These are phyloP conservation scores for Beauveria rudraprayagi DNA, from an alignment of 2,329 filamentous ascomycete genomes.

Conservation along the genomic window DNA sequence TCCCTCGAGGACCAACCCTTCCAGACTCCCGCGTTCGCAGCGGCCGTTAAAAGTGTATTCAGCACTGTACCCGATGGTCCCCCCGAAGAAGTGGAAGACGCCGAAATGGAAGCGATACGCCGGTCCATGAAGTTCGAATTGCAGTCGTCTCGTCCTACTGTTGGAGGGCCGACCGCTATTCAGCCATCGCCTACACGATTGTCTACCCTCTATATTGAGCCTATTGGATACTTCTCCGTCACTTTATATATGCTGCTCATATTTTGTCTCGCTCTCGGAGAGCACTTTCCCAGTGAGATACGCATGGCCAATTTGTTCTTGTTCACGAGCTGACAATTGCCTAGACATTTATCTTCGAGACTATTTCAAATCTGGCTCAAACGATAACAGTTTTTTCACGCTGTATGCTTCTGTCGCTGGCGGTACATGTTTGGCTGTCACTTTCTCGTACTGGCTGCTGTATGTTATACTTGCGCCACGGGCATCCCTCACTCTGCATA, in stretches of 20 bases:
- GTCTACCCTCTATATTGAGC: not conserved
- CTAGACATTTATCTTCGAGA: not conserved
- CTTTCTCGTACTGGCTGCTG: not conserved
- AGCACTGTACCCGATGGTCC: not conserved
- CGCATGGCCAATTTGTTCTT: not conserved
- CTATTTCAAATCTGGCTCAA: not conserved
- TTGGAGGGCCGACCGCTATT: not conserved
- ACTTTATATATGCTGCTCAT: not conserved
- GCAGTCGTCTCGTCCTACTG: not conserved
- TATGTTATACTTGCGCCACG: slow-evolving; percentile 1
- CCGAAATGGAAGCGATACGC: not conserved
- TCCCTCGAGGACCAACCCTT: slow-evolving; percentile 2
- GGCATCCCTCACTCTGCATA: slow-evolving; percentile 1
- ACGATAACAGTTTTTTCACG: not conserved
- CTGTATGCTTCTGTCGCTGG: not conserved
- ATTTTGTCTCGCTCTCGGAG: slow-evolving; percentile 1
- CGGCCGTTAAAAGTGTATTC: not conserved
- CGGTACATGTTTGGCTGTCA: not conserved
- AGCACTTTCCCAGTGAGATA: slow-evolving; percentile 1
- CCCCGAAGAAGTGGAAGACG: slow-evolving; percentile 4
- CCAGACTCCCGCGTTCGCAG: not conserved
- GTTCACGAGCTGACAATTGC: not conserved
- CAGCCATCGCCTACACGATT: not conserved
- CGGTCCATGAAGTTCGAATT: slow-evolving; percentile 2
- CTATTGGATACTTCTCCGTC: not conserved